Conservation (phyloP, 176 grass and related monocot genomes). For the Pharus latifolius region DNA sequence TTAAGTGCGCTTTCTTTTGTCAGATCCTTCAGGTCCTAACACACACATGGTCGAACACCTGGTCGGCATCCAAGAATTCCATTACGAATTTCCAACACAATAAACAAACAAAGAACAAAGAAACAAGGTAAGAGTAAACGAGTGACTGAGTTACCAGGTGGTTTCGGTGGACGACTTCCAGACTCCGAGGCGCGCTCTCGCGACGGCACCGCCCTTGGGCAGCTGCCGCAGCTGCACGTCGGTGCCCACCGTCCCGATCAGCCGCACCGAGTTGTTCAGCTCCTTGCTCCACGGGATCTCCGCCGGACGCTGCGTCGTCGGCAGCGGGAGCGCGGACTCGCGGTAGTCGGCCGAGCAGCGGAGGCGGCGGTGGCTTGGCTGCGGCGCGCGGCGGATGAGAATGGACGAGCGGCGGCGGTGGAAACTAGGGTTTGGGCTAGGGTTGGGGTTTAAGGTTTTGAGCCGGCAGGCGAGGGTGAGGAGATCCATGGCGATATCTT, state of each 20-base stretch:
- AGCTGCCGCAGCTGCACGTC: slow-evolving; percentile 70
- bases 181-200: slow-evolving; percentile 63
- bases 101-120: background rate
- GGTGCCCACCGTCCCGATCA: slow-evolving; percentile 70
- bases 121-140: background rate
- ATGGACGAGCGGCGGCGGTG: background rate
- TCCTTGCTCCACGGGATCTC: slow-evolving; percentile 79
- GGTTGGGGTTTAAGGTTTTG: slow-evolving; percentile 23
- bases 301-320: slow-evolving; percentile 31
- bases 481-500: slow-evolving; percentile 25
- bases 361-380: background rate
- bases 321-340: background rate
- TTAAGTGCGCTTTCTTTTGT: too few species aligned
- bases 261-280: slow-evolving; percentile 49
- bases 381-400: background rate
- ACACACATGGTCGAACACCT: background rate
- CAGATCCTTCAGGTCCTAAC: too few species aligned
- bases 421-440: slow-evolving; percentile 3
- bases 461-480: slow-evolving; percentile 1
- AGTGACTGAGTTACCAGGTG: slow-evolving; percentile 36
- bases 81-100: background rate
- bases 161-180: slow-evolving; percentile 70
- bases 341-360: slow-evolving; percentile 14
- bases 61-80: background rate
- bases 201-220: slow-evolving; percentile 49